phyloP scores from a whole-genome alignment of 2,329 filamentous ascomycete genomes.

The Trichoderma citrinoviride region DNA sequence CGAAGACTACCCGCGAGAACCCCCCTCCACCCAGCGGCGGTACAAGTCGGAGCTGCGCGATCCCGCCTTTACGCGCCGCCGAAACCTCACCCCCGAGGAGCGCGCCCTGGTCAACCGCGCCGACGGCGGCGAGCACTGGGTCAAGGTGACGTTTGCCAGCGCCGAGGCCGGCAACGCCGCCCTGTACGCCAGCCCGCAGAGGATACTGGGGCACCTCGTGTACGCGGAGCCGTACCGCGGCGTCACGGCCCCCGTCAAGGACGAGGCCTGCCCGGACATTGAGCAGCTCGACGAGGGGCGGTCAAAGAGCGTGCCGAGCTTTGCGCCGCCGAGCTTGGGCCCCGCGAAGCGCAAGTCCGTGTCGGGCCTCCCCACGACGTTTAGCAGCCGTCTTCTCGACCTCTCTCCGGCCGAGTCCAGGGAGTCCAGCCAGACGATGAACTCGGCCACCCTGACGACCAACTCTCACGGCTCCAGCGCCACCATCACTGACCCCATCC shows the following conservation, averaged over 20 bases:
- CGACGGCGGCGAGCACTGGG: constrained; percentile 86
- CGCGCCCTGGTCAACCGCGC: constrained; percentile 77
- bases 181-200: constrained; percentile 67
- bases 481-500: constrained; percentile 41
- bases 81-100: constrained; percentile 67
- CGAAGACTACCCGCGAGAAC: constrained; percentile 87
- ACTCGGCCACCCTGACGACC: constrained; percentile 52
- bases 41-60: constrained; percentile 75
- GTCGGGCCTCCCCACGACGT: constrained; percentile 36
- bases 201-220: constrained; percentile 67
- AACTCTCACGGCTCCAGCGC: constrained; percentile 44
- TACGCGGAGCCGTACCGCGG: constrained; percentile 69
- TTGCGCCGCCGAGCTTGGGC: constrained; percentile 24
- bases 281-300: constrained; percentile 39
- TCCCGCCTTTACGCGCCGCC: constrained; percentile 64
- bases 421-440: constrained; percentile 55
- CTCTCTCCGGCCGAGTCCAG: constrained; percentile 46
- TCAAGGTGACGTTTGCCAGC: constrained; percentile 80
- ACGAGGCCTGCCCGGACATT: constrained; percentile 60
- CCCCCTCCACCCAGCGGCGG: constrained; percentile 66
- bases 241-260: constrained; percentile 56
- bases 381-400: constrained; percentile 40
- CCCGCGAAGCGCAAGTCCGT: constrained; percentile 31
- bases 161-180: constrained; percentile 68
- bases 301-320: constrained; percentile 38